These are phyloP conservation scores for Globisporangium rhizosaccharum DNA, from an alignment of 352 stramenopile genomes.

Conservation along the genomic window DNA sequence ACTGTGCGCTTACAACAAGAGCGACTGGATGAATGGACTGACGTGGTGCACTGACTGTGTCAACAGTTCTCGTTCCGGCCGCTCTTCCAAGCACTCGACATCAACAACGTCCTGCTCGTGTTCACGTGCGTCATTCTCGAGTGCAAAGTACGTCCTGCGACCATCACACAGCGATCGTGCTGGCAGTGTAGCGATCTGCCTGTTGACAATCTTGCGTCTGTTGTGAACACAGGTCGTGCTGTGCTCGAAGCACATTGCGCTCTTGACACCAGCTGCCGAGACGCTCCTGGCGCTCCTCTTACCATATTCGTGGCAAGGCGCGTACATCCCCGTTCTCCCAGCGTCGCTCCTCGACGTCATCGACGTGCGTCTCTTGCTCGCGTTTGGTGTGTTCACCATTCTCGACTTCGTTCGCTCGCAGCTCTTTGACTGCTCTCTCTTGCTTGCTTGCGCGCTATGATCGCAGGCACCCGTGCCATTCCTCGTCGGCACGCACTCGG, in stretches of 20 bases:
- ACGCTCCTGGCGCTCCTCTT: constrained; percentile 89
- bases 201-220: neutral
- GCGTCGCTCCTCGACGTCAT: constrained; percentile 91
- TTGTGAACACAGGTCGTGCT: constrained; percentile 71
- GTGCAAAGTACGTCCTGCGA: constrained; percentile 62
- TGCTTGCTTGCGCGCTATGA: neutral
- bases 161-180: neutral
- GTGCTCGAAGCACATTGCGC: constrained; percentile 83
- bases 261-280: constrained; percentile 91
- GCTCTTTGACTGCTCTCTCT: neutral
- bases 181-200: neutral
- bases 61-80: constrained; percentile 89
- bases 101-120: constrained; percentile 89
- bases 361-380: constrained; percentile 50
- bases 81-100: constrained; percentile 90
- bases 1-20: too few species aligned
- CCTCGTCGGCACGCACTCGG: constrained; percentile 87
- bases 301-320: constrained; percentile 93
- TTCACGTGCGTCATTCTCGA: constrained; percentile 90
- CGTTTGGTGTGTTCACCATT: neutral
- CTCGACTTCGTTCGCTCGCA: neutral
- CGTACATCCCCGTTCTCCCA: constrained; percentile 93
- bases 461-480: constrained; percentile 90
- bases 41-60: neutral
- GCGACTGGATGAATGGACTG: neutral